A percentile compares a stretch with the other conserved stretches of the same genome.
phyloP scores from a whole-genome alignment of 2,329 filamentous ascomycete genomes.

The Xylaria hypoxylon region DNA sequence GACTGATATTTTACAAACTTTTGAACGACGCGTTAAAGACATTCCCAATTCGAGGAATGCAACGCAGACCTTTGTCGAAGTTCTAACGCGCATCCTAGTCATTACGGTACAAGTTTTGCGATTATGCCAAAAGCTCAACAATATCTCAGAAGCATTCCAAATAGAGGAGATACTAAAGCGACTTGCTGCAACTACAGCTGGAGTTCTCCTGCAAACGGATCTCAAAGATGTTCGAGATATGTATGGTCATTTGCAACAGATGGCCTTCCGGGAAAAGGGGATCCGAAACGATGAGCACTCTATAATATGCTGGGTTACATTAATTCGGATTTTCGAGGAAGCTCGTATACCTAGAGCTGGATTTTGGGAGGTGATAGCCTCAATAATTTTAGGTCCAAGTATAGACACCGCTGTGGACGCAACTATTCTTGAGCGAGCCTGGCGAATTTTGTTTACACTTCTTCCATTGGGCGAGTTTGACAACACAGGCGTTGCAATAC shows the following conservation, averaged over 20 bases:
- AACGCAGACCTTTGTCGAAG: constrained; percentile 51
- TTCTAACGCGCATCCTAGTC: constrained; percentile 54
- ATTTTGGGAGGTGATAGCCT: constrained; percentile 71
- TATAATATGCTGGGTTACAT: constrained; percentile 68
- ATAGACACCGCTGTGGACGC: constrained; percentile 56
- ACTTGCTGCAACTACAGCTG: constrained; percentile 54
- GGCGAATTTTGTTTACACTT: constrained; percentile 70
- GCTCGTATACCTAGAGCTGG: constrained; percentile 63
- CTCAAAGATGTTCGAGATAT: constrained; percentile 57
- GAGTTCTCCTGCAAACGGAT: constrained; percentile 57
- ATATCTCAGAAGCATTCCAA: constrained; percentile 55
- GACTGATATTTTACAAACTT: constrained; percentile 57
- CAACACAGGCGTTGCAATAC: constrained; percentile 61
- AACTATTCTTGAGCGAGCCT: constrained; percentile 64
- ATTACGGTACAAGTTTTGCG: constrained; percentile 55
- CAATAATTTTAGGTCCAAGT: constrained; percentile 55
- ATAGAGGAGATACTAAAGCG: constrained; percentile 63
- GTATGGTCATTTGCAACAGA: constrained; percentile 62
- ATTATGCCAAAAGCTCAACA: constrained; percentile 56
- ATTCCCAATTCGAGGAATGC: constrained; percentile 36
- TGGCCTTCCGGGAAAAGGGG: constrained; percentile 62
- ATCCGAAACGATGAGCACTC: constrained; percentile 60
- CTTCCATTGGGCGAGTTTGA: constrained; percentile 72
- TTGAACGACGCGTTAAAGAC: constrained; percentile 54
- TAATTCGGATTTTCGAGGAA: constrained; percentile 65